These are phyloP conservation scores for Leccinum huronense DNA, from an alignment of 1,284 basidiomycete species.

Conservation along the genomic window DNA sequence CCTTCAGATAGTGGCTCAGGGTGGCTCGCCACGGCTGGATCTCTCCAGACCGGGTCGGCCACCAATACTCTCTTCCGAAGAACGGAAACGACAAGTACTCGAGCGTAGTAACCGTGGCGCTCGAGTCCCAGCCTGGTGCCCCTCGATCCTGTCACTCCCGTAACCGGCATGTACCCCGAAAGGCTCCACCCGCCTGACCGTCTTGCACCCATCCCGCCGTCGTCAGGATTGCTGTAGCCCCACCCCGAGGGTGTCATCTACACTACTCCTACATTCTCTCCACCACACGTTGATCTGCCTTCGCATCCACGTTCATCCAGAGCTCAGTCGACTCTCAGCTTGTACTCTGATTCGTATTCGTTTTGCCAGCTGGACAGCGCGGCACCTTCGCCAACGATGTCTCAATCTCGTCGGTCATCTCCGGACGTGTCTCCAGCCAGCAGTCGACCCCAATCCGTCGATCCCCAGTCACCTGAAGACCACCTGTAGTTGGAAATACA, in stretches of 20 bases:
- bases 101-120: conserved; percentile 47
- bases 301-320: conserved; percentile 36
- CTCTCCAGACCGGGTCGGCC: conserved; percentile 57
- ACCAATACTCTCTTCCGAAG: conserved; percentile 45
- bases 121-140: conserved; percentile 24
- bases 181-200: conserved; percentile 1
- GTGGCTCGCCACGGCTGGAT: conserved; percentile 42
- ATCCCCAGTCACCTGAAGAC: conserved; percentile 51
- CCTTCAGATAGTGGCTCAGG: conserved; percentile 35
- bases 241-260: conserved; percentile 18
- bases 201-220: conserved; percentile 2
- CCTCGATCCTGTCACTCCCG: conserved; percentile 22
- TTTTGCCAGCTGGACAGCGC: conserved; percentile 58
- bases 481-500: conserved; percentile 76
- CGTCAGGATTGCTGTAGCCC: conserved; percentile 8
- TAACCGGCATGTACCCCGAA: conserved; percentile 22
- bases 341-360: conserved; percentile 62
- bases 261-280: conserved; percentile 18
- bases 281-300: conserved; percentile 22
- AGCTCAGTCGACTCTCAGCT: conserved; percentile 44
- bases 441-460: conserved; percentile 10
- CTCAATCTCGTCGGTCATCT: conserved; percentile 18
- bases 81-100: conserved; percentile 58
- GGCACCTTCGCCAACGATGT: conserved; percentile 39
- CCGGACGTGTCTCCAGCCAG: no score